These are phyloP conservation scores for Phytophthora pinifolia DNA, from an alignment of 352 stramenopile species.

Conservation along the genomic window DNA sequence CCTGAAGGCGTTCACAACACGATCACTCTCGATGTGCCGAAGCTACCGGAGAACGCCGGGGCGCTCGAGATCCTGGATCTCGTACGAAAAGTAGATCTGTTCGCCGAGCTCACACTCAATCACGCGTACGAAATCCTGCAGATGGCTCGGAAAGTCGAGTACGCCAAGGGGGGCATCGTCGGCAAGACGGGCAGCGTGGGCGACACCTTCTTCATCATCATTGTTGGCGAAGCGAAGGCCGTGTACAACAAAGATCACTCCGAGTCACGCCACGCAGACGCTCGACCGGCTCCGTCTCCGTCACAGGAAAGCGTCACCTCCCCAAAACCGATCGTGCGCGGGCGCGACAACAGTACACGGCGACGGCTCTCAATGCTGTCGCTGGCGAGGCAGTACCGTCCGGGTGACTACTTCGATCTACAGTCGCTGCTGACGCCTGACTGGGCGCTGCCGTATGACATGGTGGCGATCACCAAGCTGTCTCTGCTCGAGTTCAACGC, in stretches of 20 bases:
- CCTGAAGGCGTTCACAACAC: conserved; percentile 90
- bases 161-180: conserved; percentile 54
- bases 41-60: conserved; percentile 72
- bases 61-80: conserved; percentile 86
- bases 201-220: conserved; percentile 84
- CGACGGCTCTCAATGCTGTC: conserved; percentile 67
- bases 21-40: conserved; percentile 71
- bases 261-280: not conserved
- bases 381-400: conserved; percentile 73
- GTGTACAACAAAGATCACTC: conserved; percentile 42
- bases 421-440: conserved; percentile 77
- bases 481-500: conserved; percentile 82
- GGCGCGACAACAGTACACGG: conserved; percentile 29
- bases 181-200: conserved; percentile 50
- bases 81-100: conserved; percentile 84
- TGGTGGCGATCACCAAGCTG: conserved; percentile 65
- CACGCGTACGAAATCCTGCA: conserved; percentile 88
- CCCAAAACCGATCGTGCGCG: conserved; percentile 24
- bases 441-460: conserved; percentile 61
- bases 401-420: conserved; percentile 90
- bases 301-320: conserved; percentile 3
- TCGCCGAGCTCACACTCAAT: conserved; percentile 77
- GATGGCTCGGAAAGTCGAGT: conserved; percentile 73
- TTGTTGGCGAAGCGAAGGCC: conserved; percentile 68
- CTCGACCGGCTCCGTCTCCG: conserved; percentile 9